Evolutionary conservation across 192 early-diverging fungal species (phyloP).

Genomic region (Polychytrium aggregatum): DNA sequence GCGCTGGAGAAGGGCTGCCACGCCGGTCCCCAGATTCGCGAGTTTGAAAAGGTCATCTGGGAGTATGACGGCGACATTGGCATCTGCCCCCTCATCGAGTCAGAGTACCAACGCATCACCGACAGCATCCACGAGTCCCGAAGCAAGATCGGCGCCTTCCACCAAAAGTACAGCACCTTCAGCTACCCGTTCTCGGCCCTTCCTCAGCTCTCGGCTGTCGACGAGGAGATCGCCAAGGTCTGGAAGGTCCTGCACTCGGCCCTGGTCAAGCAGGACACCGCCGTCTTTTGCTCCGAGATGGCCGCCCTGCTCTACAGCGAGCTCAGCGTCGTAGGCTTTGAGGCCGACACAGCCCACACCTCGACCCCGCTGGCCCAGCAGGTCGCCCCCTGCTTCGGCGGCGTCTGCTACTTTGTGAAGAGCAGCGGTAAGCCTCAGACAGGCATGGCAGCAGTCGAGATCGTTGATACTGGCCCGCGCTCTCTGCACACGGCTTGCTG

Average conservation of each 20-base stretch:
- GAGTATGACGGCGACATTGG: slow-evolving; percentile 12
- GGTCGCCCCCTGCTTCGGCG: slow-evolving; percentile 4
- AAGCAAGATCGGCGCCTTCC: too few species aligned
- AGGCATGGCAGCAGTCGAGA: too few species aligned
- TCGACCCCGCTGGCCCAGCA: slow-evolving; percentile 12
- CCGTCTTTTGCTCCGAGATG: slow-evolving; percentile 23
- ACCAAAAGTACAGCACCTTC: background rate
- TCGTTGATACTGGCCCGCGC: too few species aligned
- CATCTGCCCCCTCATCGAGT: slow-evolving; percentile 6
- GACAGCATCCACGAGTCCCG: background rate
- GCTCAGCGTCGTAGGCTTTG: slow-evolving; percentile 13
- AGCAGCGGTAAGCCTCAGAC: slow-evolving; percentile 2
- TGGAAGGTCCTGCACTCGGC: background rate
- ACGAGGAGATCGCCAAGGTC: background rate
- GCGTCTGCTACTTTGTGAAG: slow-evolving; percentile 1
- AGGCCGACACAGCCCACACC: background rate
- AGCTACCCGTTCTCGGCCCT: slow-evolving; percentile 7
- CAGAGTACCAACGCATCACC: background rate
- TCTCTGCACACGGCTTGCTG: too few species aligned
- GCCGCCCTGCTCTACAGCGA: slow-evolving; percentile 10
- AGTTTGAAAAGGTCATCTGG: slow-evolving; percentile 8
- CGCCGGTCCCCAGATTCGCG: slow-evolving; percentile 17
- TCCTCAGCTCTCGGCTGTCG: slow-evolving; percentile 1
- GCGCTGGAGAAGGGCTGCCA: slow-evolving; percentile 5
- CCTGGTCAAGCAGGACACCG: slow-evolving; percentile 4